phyloP scores from a whole-genome alignment of 768 basidiomycete genomes.

The Lactifluus volemus region DNA sequence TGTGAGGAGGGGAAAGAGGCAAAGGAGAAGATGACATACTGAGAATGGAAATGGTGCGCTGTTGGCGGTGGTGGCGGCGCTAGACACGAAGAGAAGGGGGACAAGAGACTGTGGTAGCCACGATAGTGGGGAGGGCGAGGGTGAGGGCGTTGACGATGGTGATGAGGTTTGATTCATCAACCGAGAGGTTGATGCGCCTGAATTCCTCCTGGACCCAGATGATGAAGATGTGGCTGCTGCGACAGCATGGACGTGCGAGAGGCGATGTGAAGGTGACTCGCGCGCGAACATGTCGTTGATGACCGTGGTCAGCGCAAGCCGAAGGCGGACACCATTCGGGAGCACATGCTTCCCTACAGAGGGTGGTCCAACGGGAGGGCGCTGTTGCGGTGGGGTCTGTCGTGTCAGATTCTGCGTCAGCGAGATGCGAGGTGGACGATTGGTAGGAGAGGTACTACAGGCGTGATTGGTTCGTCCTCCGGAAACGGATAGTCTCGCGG shows the following conservation, averaged over 20 bases:
- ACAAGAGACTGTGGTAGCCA: conserved; percentile 4
- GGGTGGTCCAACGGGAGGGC: conserved; percentile 27
- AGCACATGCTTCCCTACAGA: conserved; percentile 47
- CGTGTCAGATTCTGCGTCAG: conserved; percentile 25
- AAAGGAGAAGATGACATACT: conserved; percentile 23
- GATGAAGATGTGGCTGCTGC: conserved; percentile 12
- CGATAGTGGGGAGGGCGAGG: background rate
- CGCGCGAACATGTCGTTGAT: conserved; percentile 79
- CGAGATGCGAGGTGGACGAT: background rate
- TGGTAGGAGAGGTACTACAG: conserved; percentile 15
- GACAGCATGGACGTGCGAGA: conserved; percentile 14
- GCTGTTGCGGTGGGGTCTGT: conserved; percentile 38
- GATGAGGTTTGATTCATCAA: conserved; percentile 23
- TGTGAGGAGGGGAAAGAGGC: background rate
- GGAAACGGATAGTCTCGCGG: conserved; percentile 52
- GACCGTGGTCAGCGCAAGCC: conserved; percentile 65
- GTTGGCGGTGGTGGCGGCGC: background rate
- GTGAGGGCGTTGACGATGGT: conserved; percentile 9
- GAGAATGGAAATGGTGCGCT: conserved; percentile 20
- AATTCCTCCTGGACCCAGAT: conserved; percentile 23
- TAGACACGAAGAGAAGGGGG: conserved; percentile 25
- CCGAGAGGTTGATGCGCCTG: background rate
- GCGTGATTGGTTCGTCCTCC: conserved; percentile 44
- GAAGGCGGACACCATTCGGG: conserved; percentile 73
- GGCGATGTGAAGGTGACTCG: conserved; percentile 39